Conservation (phyloP, 75 land plant genomes). For the Pinus taeda region DNA sequence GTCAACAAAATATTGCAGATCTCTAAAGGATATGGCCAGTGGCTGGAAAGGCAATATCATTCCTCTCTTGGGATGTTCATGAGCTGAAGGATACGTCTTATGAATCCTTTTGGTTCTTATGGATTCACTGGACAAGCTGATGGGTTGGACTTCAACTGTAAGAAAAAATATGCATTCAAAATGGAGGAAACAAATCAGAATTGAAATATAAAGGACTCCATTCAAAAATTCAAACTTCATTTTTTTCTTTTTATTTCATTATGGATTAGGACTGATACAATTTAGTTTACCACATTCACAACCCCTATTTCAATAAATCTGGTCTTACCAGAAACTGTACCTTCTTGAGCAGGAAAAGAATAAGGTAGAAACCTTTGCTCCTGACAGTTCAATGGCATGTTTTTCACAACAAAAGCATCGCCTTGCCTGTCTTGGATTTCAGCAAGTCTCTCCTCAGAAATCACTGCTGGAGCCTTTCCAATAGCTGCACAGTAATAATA, state of each 20-base stretch:
- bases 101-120: not conserved
- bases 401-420: slow-evolving; percentile 2
- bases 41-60: slow-evolving; percentile 72
- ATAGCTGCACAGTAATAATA: slow-evolving; percentile 38
- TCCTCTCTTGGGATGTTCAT: not conserved
- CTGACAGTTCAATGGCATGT: not conserved
- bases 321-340: slow-evolving; percentile 1
- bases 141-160: slow-evolving; percentile 4
- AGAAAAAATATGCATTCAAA: not conserved
- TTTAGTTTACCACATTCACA: not conserved
- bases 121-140: not conserved
- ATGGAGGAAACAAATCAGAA: not conserved
- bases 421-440: slow-evolving; percentile 31
- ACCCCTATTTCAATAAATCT: not conserved
- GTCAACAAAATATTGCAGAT: slow-evolving; percentile 66
- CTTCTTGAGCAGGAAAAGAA: not conserved
- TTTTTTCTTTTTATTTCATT: not conserved
- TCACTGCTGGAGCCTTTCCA: slow-evolving; percentile 38
- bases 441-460: slow-evolving; percentile 47
- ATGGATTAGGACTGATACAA: not conserved
- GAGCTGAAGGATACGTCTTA: not conserved
- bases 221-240: not conserved
- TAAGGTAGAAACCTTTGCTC: too few species aligned
- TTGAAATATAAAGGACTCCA: not conserved
- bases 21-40: slow-evolving; percentile 48